Evolutionary conservation across 495 filamentous ascomycete species (phyloP).

Genomic region (Penicillium verhagenii): DNA sequence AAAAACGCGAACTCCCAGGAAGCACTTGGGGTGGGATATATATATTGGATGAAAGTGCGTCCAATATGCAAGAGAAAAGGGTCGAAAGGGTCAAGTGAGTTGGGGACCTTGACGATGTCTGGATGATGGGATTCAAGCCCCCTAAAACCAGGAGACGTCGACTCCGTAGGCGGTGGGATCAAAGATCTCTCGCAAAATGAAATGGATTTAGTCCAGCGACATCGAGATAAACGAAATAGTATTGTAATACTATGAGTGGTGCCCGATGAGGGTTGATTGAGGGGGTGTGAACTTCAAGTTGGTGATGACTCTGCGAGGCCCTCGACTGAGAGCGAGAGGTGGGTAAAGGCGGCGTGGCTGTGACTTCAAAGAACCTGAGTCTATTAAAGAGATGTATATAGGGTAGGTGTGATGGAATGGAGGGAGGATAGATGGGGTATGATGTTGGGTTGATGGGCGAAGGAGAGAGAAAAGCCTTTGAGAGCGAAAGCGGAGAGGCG

Average conservation of each 20-base stretch:
- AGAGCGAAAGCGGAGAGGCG: conserved; percentile 35
- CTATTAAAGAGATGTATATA: background rate
- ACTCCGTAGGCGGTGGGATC: conserved; percentile 13
- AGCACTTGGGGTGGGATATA: background rate
- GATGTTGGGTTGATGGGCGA: conserved; percentile 6
- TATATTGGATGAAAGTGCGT: conserved; percentile 8
- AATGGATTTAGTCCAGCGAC: conserved; percentile 18
- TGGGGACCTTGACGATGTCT: conserved; percentile 24
- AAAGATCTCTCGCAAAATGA: conserved; percentile 9
- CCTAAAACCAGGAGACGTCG: conserved; percentile 19
- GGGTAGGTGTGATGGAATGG: background rate
- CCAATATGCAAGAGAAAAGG: conserved; percentile 8
- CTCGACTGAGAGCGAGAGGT: background rate
- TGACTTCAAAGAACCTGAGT: background rate
- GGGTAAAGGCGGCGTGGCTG: background rate
- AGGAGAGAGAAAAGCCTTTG: conserved; percentile 31
- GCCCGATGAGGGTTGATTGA: background rate
- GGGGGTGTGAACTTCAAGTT: background rate
- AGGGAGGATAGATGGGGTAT: conserved; percentile 5
- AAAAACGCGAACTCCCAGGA: background rate
- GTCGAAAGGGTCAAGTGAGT: conserved; percentile 10
- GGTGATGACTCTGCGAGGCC: background rate
- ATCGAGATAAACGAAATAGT: conserved; percentile 17
- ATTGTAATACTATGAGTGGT: conserved; percentile 1
- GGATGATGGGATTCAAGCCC: conserved; percentile 19